A percentile compares a stretch with the other conserved stretches of the same genome.
phyloP scores from a whole-genome alignment of 495 filamentous ascomycete genomes.

The Schizothecium vesticola region DNA sequence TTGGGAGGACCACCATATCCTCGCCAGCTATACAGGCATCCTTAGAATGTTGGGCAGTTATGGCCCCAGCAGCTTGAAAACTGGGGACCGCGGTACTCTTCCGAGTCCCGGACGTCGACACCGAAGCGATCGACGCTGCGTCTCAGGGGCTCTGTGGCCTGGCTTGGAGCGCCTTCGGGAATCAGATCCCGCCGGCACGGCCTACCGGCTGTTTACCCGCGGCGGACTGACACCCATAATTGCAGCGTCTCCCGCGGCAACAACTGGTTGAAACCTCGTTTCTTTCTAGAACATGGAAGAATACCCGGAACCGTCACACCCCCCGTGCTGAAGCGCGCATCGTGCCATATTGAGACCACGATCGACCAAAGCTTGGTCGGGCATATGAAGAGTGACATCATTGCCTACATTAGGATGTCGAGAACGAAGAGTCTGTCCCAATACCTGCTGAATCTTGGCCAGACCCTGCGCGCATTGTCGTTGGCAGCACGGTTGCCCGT shows the following conservation, averaged over 20 bases:
- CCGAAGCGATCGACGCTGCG: slow-evolving; percentile 6
- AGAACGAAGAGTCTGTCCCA: background rate
- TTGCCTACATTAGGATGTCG: background rate
- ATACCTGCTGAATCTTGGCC: background rate
- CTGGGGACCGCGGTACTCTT: background rate
- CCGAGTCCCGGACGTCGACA: background rate
- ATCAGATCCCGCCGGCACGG: background rate
- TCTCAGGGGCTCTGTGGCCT: slow-evolving; percentile 6
- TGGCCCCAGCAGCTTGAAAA: background rate
- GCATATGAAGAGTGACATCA: slow-evolving; percentile 4
- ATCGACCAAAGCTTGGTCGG: background rate
- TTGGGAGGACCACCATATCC: background rate
- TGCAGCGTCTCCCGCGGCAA: slow-evolving; percentile 5
- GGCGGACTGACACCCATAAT: background rate
- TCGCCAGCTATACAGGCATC: background rate
- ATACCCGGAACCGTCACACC: slow-evolving; percentile 6
- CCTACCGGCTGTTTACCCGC: slow-evolving; percentile 10
- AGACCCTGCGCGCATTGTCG: background rate
- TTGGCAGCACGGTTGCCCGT: background rate
- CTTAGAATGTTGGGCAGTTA: background rate
- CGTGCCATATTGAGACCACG: slow-evolving; percentile 7
- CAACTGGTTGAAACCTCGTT: slow-evolving; percentile 13
- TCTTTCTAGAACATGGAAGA: background rate
- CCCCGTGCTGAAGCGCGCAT: slow-evolving; percentile 4
- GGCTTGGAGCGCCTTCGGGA: slow-evolving; percentile 3